A percentile compares a stretch with the other conserved stretches of the same genome.
These are phyloP conservation scores for Suillus plorans DNA, from an alignment of 768 basidiomycete species.

Conservation along the genomic window DNA sequence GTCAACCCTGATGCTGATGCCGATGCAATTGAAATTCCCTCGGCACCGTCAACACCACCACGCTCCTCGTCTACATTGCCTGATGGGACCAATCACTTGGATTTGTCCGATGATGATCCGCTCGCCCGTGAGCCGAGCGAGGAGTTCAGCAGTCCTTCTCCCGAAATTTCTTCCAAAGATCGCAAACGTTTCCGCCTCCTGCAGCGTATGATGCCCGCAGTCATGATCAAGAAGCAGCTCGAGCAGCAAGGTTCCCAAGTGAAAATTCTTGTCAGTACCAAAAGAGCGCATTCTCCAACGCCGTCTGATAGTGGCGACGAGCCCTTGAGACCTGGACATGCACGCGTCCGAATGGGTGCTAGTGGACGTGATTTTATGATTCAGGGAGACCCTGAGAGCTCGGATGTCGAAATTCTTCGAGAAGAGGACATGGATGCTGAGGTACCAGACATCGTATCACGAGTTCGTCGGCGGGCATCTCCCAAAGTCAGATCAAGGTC, in stretches of 20 bases:
- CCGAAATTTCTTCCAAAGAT: slow-evolving; percentile 28
- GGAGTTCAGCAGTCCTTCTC: slow-evolving; percentile 13
- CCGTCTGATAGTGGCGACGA: slow-evolving; percentile 33
- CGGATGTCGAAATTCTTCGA: slow-evolving; percentile 33
- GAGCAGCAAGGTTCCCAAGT: not conserved
- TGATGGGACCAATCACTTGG: slow-evolving; percentile 11
- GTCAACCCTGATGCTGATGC: not conserved
- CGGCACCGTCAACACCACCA: slow-evolving; percentile 12
- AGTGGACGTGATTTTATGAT: slow-evolving; percentile 41
- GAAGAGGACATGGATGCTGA: slow-evolving; percentile 8
- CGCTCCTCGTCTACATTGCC: slow-evolving; percentile 7
- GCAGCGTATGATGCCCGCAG: slow-evolving; percentile 52
- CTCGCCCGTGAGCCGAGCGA: not conserved
- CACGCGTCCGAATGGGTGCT: slow-evolving; percentile 38
- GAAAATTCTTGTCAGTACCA: not conserved
- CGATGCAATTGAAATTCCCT: slow-evolving; percentile 14
- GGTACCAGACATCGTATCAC: slow-evolving; percentile 11
- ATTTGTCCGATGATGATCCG: slow-evolving; percentile 2
- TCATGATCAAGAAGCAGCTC: slow-evolving; percentile 44
- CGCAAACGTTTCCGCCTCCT: slow-evolving; percentile 40
- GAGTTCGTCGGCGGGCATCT: slow-evolving; percentile 6
- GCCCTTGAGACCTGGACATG: slow-evolving; percentile 52
- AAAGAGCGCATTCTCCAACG: slow-evolving; percentile 4
- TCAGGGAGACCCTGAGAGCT: slow-evolving; percentile 66
- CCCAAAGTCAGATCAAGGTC: not conserved